Evolutionary conservation across 305 asterid genomes (phyloP).

Genomic region (Nicotiana rustica): DNA sequence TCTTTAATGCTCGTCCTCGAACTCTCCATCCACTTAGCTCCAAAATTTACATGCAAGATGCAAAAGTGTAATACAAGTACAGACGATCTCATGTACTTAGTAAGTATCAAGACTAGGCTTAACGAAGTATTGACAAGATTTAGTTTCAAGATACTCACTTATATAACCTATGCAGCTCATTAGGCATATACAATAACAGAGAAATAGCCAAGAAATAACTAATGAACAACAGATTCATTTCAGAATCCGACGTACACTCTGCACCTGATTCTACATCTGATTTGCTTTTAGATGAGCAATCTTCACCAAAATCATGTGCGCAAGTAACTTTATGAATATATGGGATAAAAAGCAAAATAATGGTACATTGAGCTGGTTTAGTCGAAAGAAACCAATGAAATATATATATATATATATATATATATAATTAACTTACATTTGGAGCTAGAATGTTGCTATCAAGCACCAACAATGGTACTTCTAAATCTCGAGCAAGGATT

Average conservation of each 20-base stretch:
- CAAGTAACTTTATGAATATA: slow-evolving; percentile 31
- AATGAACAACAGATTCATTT: slow-evolving; percentile 33
- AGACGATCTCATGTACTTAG: too few species aligned
- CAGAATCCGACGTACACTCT: slow-evolving; percentile 77
- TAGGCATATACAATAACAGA: too few species aligned
- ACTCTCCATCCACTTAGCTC: too few species aligned
- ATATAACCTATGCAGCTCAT: too few species aligned
- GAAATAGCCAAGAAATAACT: too few species aligned
- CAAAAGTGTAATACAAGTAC: too few species aligned
- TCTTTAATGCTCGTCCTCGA: too few species aligned
- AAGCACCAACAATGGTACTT: slow-evolving; percentile 88
- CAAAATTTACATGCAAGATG: too few species aligned
- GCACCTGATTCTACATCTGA: slow-evolving; percentile 68
- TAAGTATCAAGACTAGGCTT: too few species aligned
- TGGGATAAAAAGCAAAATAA: slow-evolving; percentile 5
- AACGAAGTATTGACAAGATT: too few species aligned
- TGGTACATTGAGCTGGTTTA: background rate
- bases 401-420: too few species aligned
- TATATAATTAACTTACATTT: slow-evolving; percentile 60
- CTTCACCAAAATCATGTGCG: slow-evolving; percentile 81
- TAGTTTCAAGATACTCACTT: too few species aligned
- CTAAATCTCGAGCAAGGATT: slow-evolving; percentile 85
- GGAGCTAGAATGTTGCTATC: slow-evolving; percentile 92
- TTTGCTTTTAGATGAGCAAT: slow-evolving; percentile 71
- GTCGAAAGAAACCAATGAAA: background rate